A percentile compares a stretch with the other conserved stretches of the same genome.
Evolutionary conservation across 257 asterid species (phyloP).

Genomic region (Fraxinus cuspidata): DNA sequence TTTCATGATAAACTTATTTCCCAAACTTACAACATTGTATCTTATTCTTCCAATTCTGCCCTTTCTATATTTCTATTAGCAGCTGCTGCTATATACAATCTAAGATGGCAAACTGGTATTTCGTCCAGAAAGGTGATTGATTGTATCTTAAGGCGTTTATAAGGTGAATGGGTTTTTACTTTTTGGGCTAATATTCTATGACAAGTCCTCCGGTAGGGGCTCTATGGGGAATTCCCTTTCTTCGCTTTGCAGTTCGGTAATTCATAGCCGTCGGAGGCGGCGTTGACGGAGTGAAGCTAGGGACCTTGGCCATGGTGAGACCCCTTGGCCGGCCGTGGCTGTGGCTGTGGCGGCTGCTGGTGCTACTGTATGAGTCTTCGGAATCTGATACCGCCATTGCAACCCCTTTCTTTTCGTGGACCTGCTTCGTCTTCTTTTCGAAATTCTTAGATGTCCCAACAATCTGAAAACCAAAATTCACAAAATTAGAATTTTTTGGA

Average conservation of each 20-base stretch:
- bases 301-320: conserved; percentile 10
- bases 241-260: conserved; percentile 63
- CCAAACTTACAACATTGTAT: conserved; percentile 1
- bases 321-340: conserved; percentile 39
- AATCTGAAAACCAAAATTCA: conserved; percentile 44
- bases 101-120: no score
- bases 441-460: conserved; percentile 68
- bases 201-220: conserved; percentile 76
- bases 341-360: background rate
- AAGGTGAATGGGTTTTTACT: background rate
- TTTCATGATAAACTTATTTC: background rate
- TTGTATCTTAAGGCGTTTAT: background rate
- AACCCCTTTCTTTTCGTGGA: conserved; percentile 25
- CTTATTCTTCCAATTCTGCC: conserved; percentile 19
- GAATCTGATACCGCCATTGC: conserved; percentile 40
- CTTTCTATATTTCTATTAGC: conserved; percentile 20
- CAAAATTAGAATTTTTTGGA: background rate
- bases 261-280: conserved; percentile 68
- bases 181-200: conserved; percentile 37
- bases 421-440: conserved; percentile 31
- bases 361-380: conserved; percentile 64
- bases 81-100: conserved; percentile 47
- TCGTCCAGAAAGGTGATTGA: background rate
- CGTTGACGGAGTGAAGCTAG: conserved; percentile 72
- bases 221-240: conserved; percentile 93